A percentile compares a stretch with the other conserved stretches of the same genome.
phyloP scores from a whole-genome alignment of 495 filamentous ascomycete species.

The Annulohypoxylon moriforme region DNA sequence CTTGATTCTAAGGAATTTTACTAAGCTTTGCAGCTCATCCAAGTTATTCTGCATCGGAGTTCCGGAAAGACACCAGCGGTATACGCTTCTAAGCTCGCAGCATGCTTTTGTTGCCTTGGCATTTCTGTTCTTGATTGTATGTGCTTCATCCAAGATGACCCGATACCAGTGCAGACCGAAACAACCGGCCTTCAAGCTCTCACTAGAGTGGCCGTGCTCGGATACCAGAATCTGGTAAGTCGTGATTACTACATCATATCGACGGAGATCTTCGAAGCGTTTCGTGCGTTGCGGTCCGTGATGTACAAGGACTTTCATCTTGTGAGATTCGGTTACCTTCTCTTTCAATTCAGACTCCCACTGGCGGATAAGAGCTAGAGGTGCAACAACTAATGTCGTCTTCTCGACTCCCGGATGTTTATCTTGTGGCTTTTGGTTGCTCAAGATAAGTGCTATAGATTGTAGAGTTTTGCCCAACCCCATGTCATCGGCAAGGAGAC shows the following conservation, averaged over 20 bases:
- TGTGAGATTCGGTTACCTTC: slow-evolving; percentile 74
- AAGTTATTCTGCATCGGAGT: slow-evolving; percentile 98
- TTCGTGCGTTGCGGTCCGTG: slow-evolving; percentile 90
- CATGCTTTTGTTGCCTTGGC: slow-evolving; percentile 92
- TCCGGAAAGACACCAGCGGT: slow-evolving; percentile 95
- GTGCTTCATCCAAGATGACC: slow-evolving; percentile 94
- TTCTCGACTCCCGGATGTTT: slow-evolving; percentile 74
- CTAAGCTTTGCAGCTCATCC: slow-evolving; percentile 93
- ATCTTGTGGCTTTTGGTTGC: slow-evolving; percentile 75
- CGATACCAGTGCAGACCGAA: slow-evolving; percentile 96
- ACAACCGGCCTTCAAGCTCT: slow-evolving; percentile 75
- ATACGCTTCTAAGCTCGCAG: slow-evolving; percentile 81
- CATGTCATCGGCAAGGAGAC: slow-evolving; percentile 91
- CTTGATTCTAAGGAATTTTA: slow-evolving; percentile 91
- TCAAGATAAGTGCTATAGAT: slow-evolving; percentile 83
- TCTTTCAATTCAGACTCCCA: slow-evolving; percentile 93
- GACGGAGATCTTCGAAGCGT: slow-evolving; percentile 73
- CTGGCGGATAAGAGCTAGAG: slow-evolving; percentile 93
- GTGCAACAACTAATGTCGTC: slow-evolving; percentile 92
- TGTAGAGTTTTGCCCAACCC: slow-evolving; percentile 87
- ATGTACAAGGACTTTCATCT: slow-evolving; percentile 83
- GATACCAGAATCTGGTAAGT: slow-evolving; percentile 96
- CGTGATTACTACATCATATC: slow-evolving; percentile 96
- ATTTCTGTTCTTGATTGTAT: slow-evolving; percentile 97
- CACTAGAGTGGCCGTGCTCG: slow-evolving; percentile 76